These are phyloP conservation scores for Pyrus hybrid DNA, from an alignment of 331 rosid genomes.

Conservation along the genomic window DNA sequence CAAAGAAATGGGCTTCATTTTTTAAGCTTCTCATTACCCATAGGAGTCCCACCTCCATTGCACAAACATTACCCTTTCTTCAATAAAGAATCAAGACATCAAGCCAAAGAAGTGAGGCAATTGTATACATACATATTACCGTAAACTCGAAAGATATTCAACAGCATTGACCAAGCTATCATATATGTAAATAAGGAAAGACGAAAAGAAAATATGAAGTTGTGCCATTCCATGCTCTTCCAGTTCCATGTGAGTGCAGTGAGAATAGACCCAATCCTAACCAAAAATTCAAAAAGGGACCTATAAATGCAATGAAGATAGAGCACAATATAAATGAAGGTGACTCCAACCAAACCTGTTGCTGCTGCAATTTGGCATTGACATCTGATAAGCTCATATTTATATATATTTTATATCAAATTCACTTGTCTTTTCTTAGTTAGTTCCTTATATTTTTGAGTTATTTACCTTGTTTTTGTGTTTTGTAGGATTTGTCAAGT, in stretches of 20 bases:
- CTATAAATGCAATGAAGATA: slow-evolving; percentile 4
- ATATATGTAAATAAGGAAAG: neutral
- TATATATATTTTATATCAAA: no score
- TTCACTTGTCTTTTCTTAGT: no score
- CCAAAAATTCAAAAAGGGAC: slow-evolving; percentile 19
- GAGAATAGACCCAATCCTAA: slow-evolving; percentile 54
- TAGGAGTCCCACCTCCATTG: neutral
- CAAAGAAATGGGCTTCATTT: neutral
- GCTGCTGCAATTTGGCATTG: slow-evolving; percentile 46
- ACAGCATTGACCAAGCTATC: neutral
- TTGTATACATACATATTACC: neutral
- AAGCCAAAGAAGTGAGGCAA: neutral
- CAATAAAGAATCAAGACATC: neutral
- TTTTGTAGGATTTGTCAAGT: no score
- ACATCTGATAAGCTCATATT: no score
- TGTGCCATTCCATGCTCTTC: slow-evolving; percentile 39
- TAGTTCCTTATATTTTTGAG: no score
- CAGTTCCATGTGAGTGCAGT: slow-evolving; percentile 24
- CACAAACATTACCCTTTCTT: neutral
- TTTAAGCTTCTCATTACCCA: neutral
- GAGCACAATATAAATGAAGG: slow-evolving; percentile 14
- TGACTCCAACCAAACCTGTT: slow-evolving; percentile 40
- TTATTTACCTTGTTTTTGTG: no score
- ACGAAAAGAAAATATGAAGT: neutral
- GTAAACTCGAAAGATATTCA: neutral